phyloP scores from a whole-genome alignment of 2,329 filamentous ascomycete species.

The Pseudogymnoascus sp. region DNA sequence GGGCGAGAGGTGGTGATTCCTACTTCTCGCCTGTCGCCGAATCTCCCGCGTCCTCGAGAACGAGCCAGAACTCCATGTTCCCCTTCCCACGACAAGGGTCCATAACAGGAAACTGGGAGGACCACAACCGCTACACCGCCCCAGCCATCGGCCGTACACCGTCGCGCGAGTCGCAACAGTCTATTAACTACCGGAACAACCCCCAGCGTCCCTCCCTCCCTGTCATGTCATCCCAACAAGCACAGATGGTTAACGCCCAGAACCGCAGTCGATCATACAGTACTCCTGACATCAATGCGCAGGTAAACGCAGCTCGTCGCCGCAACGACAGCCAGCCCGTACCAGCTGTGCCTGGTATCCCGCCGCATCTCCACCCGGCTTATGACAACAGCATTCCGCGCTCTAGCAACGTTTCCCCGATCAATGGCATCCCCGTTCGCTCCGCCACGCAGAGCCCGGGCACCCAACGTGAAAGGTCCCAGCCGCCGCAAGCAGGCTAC shows the following conservation, averaged over 20 bases:
- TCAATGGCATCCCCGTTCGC: conserved; percentile 58
- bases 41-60: conserved; percentile 68
- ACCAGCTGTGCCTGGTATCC: conserved; percentile 70
- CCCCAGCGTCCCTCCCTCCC: conserved; percentile 75
- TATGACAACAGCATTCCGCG: conserved; percentile 61
- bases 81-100: conserved; percentile 70
- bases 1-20: conserved; percentile 49
- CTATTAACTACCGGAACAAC: conserved; percentile 55
- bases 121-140: conserved; percentile 78
- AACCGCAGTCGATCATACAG: conserved; percentile 84
- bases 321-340: conserved; percentile 35
- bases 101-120: conserved; percentile 62
- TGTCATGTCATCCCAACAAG: conserved; percentile 53
- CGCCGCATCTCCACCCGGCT: conserved; percentile 57
- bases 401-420: conserved; percentile 77
- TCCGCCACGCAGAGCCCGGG: conserved; percentile 66
- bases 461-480: conserved; percentile 53
- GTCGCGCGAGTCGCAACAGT: conserved; percentile 68
- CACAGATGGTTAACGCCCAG: conserved; percentile 45
- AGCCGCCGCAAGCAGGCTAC: conserved; percentile 46
- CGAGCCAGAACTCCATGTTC: conserved; percentile 72
- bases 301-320: conserved; percentile 49
- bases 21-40: conserved; percentile 90
- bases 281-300: conserved; percentile 84
- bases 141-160: conserved; percentile 76